Base-by-base conservation (phyloP, 371 early-diverging fungal species). In the Mucor sp. region DNA sequence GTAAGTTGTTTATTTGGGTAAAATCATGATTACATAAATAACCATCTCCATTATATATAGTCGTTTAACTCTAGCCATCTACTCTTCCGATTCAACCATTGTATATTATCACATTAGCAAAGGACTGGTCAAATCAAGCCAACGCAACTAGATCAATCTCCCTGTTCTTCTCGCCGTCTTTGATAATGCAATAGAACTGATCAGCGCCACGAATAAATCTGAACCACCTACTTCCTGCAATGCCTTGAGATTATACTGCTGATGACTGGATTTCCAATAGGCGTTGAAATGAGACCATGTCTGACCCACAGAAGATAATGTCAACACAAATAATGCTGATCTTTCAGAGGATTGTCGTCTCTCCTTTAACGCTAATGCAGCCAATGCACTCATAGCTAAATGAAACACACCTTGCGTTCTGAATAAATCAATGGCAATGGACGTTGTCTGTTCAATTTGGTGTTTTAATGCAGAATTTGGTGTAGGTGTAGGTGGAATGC, bases 61-160 rank as follows among this genome's bases (percentile, higher is more conserved):
- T 47, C 15, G 8, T n/a, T 33, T 33, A 76, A 83, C 84, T 27
- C 33, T 83, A 3, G 84, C 80, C 11, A 81, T 83, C 32, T 76
- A 77, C 53, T 72, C 78, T n/a, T 66, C 70, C 19, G 84, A 83
- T 58, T 77, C 84, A 6, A 81, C 81, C 12, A 72, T 79, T 15
- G 75, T 81, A 2, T 83, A 83, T 60, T 83, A 83, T 61, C 79
- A 83, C 50, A 64, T 83, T 25, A 41, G 58, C 30, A 67, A 68
- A 58, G 80, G 83, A 6, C 61, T 82, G 19, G 62, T 63, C 7
- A 60, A 69, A 33, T 63, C 76, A 23, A 66, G 62, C 0, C 67
- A 71, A 25, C 56, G 58, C 17, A 55, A 62, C 53, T 68, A 78
- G 63, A 74, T 30, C 50, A 71, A 50, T 37, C 55, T 71, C 5